Conservation (phyloP, 2,329 filamentous ascomycete genomes). For the Aspergillus neotritici region DNA sequence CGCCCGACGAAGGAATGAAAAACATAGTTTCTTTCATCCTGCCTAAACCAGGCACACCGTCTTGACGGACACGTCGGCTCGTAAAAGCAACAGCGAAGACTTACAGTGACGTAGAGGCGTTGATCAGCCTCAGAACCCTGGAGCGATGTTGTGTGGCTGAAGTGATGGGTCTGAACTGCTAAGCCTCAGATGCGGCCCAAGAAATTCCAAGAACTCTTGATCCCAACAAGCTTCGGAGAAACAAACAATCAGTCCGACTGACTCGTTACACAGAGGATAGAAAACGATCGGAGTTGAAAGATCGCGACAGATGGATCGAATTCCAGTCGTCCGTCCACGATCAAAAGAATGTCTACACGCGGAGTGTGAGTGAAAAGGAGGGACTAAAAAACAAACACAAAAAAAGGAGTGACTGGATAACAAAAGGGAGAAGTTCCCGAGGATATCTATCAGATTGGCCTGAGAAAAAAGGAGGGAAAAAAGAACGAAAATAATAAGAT, state of each 20-base stretch:
- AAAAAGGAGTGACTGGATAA: no score
- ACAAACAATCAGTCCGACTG: background rate
- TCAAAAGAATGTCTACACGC: no score
- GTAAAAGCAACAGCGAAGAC: background rate
- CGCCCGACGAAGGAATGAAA: no score
- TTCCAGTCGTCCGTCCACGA: no score
- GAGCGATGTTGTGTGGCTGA: conserved; percentile 4
- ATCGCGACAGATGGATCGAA: no score
- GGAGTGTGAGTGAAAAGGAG: background rate
- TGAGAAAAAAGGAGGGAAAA: background rate
- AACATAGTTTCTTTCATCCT: no score
- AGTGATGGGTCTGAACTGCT: conserved; percentile 5
- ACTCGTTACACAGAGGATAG: no score
- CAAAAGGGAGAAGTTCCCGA: no score
- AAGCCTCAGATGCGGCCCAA: conserved; percentile 7
- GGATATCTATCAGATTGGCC: no score
- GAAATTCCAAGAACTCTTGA: conserved; percentile 5
- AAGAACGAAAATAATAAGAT: background rate
- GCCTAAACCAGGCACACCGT: no score
- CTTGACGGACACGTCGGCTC: no score
- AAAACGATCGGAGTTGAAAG: no score
- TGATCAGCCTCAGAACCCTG: background rate
- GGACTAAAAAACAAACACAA: background rate
- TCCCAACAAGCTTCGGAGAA: conserved; percentile 2
- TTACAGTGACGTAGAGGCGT: background rate